These are phyloP conservation scores for Podaxis sp. DNA, from an alignment of 768 basidiomycete genomes.

Conservation along the genomic window DNA sequence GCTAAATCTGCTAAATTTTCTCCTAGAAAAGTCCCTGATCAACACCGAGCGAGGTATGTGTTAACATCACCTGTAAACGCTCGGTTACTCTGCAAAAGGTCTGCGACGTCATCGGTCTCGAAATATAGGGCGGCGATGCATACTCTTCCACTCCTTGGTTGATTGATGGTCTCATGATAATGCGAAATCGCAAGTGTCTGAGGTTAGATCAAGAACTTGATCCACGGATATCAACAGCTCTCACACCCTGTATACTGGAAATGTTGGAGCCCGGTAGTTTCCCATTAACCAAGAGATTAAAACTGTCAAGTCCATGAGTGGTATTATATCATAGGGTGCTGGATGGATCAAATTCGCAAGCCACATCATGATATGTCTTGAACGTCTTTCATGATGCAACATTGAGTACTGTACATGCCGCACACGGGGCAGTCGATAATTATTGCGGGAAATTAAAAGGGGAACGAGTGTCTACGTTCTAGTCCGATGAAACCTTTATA, in stretches of 20 bases:
- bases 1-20: not conserved
- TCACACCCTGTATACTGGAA: not conserved
- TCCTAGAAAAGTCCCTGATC: not conserved
- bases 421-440: not conserved
- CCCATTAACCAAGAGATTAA: not conserved
- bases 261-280: not conserved
- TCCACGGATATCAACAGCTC: conserved; percentile 6
- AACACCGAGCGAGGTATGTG: not conserved
- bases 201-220: not conserved
- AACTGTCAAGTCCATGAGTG: not conserved
- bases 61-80: not conserved
- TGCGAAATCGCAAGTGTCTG: not conserved
- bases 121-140: not conserved
- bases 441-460: not conserved
- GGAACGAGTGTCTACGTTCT: not conserved
- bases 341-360: not conserved
- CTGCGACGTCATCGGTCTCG: not conserved
- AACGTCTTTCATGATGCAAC: not conserved
- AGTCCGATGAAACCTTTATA: not conserved
- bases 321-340: conserved; percentile 3
- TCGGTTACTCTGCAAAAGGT: not conserved
- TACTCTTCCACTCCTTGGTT: not conserved
- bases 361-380: not conserved
- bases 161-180: not conserved
- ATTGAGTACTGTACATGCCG: not conserved